phyloP scores from a whole-genome alignment of 352 stramenopile genomes.

The Globisporangium uncinulatum region DNA sequence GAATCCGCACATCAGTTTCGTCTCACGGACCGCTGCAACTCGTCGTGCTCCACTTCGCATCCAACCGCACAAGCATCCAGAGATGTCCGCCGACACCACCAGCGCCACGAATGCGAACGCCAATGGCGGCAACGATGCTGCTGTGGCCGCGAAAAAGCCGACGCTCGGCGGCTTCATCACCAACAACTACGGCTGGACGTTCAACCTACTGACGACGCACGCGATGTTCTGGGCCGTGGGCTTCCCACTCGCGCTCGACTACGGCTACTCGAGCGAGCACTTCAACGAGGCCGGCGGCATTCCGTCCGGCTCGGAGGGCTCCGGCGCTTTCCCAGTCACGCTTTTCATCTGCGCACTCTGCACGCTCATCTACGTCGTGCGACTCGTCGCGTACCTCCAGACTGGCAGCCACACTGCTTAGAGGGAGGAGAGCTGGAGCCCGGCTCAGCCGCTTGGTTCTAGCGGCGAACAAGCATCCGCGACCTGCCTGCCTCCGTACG shows the following conservation, averaged over 20 bases:
- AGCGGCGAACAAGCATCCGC: too few species aligned
- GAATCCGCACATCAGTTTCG: too few species aligned
- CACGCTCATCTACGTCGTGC: conserved; percentile 55
- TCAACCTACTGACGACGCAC: conserved; percentile 80
- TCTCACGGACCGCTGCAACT: too few species aligned
- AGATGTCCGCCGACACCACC: too few species aligned
- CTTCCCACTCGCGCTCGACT: conserved; percentile 68
- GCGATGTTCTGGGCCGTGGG: conserved; percentile 80
- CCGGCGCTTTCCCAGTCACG: conserved; percentile 75
- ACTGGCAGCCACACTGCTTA: conserved; percentile 10
- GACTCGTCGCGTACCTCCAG: conserved; percentile 49
- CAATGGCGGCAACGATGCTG: too few species aligned
- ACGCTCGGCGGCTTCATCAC: conserved; percentile 51
- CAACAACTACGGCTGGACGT: conserved; percentile 80
- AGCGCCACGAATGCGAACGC: too few species aligned
- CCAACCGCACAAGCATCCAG: too few species aligned
- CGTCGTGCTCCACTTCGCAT: too few species aligned
- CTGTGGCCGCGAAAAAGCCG: conserved; percentile 15
- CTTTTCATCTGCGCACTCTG: conserved; percentile 73
- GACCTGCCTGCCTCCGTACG: too few species aligned
- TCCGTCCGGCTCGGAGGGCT: conserved; percentile 69
- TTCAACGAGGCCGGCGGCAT: conserved; percentile 76
- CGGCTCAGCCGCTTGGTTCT: too few species aligned
- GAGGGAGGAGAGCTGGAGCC: too few species aligned
- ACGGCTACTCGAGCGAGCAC: conserved; percentile 73